phyloP scores from a whole-genome alignment of 2,329 filamentous ascomycete genomes.

The Dothistroma pini region DNA sequence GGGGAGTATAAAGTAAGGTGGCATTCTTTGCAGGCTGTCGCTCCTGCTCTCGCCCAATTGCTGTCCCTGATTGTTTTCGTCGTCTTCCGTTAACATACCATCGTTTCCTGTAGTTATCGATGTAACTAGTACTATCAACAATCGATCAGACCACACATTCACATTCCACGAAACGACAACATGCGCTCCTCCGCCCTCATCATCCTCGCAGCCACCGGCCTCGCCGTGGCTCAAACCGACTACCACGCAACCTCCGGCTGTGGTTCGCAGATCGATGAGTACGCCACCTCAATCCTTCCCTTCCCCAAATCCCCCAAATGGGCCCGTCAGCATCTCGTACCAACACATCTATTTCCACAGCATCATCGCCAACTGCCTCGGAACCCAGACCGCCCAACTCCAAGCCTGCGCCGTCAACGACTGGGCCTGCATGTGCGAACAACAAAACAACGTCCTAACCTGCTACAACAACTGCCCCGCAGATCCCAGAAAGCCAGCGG shows the following conservation, averaged over 20 bases:
- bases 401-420: conserved; percentile 46
- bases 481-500: conserved; percentile 37
- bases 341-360: conserved; percentile 31
- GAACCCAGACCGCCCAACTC: conserved; percentile 41
- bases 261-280: conserved; percentile 38
- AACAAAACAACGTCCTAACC: conserved; percentile 41
- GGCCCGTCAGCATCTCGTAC: conserved; percentile 1
- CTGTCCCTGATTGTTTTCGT: not conserved
- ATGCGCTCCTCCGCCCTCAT: conserved; percentile 21
- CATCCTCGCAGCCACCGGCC: conserved; percentile 36
- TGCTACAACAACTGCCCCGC: conserved; percentile 64
- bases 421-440: conserved; percentile 57
- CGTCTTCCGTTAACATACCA: not conserved
- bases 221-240: conserved; percentile 41
- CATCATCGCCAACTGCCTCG: conserved; percentile 51
- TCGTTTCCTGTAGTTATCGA: not conserved
- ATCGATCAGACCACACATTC: not conserved
- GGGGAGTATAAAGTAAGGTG: not conserved
- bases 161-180: conserved; percentile 2
- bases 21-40: not conserved
- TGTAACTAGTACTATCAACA: not conserved
- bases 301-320: not conserved
- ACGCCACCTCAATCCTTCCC: too few species aligned
- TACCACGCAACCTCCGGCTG: conserved; percentile 36
- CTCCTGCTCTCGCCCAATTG: not conserved